Evolutionary conservation across 2,329 filamentous ascomycete species (phyloP), one percentile per base, ranked within the genome.

Genomic region (Curvularia spicifera): DNA sequence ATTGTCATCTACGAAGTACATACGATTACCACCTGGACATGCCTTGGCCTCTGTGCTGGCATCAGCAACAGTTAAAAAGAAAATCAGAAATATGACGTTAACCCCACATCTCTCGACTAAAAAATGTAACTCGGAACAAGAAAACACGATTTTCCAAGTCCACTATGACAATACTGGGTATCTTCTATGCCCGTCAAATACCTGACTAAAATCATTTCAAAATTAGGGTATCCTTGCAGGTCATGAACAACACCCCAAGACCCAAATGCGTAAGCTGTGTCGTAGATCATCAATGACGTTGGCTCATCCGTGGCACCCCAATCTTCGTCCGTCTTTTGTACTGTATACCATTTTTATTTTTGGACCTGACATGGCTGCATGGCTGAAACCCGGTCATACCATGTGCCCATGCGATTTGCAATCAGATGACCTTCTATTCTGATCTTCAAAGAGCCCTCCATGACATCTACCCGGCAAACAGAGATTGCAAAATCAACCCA

Each of bases 401-500:
- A 10, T 31, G 28, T 31, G 28, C 28, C 28, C 28, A 31, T 2
- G 28, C 28, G 28, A 10, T 31, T 10, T 10, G 28, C 7, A 31
- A 31, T 31, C 28, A 31, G 8, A 10, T 31, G 28, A 31, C 28
- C 7, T 31, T 37, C 15, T 15, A 37, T n/a, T 37, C 5, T n/a
- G 33, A 37, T 15, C 15, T n/a, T n/a, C 33, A 2, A 37, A 10
- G 28, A 31, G 5, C 2, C 8, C 9, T 10, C 28, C 15, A 15
- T 37, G 7, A 13, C 15, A 37, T n/a, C 31, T 57, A 61, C 33
- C 62, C 52, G 1, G 56, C 50, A 37, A 69, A 70, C 31, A 70
- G 20, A 24, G 60, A 63, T 33, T 50, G 42, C 33, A 70, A 50
- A 50, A 70, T 70, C 53, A 64, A 45, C 1, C 68, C 65, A 42